phyloP scores from a whole-genome alignment of 129 eudicot genomes.

The Saussurea involucrata region DNA sequence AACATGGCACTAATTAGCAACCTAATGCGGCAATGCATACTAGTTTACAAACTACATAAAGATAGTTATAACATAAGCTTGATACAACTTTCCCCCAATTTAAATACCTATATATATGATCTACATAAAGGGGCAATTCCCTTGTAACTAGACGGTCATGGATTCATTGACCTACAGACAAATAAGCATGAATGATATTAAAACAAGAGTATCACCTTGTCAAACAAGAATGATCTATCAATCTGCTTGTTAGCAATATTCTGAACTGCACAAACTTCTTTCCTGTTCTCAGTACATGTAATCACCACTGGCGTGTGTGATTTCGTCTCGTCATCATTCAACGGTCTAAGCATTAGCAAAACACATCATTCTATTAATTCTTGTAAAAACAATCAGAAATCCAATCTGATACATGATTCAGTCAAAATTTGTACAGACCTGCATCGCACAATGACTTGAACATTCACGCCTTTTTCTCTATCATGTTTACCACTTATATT shows the following conservation, averaged over 20 bases:
- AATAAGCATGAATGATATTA: background rate
- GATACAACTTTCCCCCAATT: background rate
- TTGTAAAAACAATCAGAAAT: background rate
- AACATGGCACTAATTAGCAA: background rate
- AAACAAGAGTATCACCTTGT: constrained; percentile 48
- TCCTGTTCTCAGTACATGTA: constrained; percentile 75
- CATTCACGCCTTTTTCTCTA: constrained; percentile 86
- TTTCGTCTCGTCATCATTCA: constrained; percentile 79
- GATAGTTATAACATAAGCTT: background rate
- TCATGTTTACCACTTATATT: constrained; percentile 54
- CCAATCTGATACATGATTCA: background rate
- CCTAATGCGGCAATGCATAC: background rate
- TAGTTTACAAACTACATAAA: background rate
- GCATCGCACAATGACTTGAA: constrained; percentile 89
- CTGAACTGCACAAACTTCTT: constrained; percentile 92
- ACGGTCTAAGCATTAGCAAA: constrained; percentile 49
- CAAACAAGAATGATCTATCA: constrained; percentile 83
- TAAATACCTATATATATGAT: background rate
- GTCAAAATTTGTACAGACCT: constrained; percentile 38
- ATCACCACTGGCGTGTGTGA: constrained; percentile 84
- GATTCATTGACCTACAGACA: background rate
- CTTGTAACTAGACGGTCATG: background rate
- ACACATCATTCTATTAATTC: background rate
- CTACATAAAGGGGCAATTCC: background rate
- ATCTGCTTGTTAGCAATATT: constrained; percentile 89